phyloP scores from a whole-genome alignment of 805 yeast genomes.

The Barnettozyma siamensis region DNA sequence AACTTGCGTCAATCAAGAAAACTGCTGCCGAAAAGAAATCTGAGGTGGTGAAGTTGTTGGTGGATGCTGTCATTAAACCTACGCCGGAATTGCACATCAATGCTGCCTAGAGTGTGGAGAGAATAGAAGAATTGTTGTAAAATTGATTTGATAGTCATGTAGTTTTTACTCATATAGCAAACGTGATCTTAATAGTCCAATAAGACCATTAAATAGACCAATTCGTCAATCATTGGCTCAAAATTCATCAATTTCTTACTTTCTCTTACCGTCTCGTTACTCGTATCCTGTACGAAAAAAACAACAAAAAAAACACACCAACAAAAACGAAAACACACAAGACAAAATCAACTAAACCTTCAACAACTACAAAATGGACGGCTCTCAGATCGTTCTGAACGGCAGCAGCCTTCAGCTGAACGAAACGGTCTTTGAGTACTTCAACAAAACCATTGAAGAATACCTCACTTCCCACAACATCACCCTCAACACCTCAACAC shows the following conservation, averaged over 20 bases:
- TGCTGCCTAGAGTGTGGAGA: conserved; percentile 33
- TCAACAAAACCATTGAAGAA: conserved; percentile 21
- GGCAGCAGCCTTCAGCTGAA: conserved; percentile 20
- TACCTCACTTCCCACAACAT: conserved; percentile 9
- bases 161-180: too few species aligned
- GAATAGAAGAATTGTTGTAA: background rate
- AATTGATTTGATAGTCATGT: background rate
- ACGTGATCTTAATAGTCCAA: too few species aligned
- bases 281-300: too few species aligned
- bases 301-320: background rate
- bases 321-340: background rate
- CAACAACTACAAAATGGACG: conserved; percentile 1
- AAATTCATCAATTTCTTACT: too few species aligned
- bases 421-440: conserved; percentile 19
- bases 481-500: conserved; percentile 10
- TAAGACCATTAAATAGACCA: too few species aligned
- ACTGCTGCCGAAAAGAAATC: conserved; percentile 57
- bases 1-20: conserved; percentile 62
- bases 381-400: conserved; percentile 15
- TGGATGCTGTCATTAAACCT: conserved; percentile 75
- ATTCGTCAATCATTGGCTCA: too few species aligned
- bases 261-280: too few species aligned
- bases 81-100: conserved; percentile 80
- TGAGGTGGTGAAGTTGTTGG: conserved; percentile 66
- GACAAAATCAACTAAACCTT: background rate